Percentiles rank a stretch among this genome's conserved stretches.
phyloP scores from a whole-genome alignment of 371 early-diverging fungal species.

The Rhizomucor miehei region DNA sequence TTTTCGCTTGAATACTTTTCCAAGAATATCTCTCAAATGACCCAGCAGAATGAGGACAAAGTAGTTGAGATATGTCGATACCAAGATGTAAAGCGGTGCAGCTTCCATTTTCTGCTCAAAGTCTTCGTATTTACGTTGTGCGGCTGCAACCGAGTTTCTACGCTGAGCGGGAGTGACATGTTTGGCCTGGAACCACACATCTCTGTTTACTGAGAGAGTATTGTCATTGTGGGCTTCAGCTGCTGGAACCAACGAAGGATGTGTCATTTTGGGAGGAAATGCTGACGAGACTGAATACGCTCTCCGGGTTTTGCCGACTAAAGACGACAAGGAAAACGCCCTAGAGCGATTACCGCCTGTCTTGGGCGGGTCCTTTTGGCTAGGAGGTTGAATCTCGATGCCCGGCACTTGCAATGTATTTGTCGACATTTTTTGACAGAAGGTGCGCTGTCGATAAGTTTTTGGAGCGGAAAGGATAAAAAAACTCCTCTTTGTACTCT shows the following conservation, averaged over 20 bases:
- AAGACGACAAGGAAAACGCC: constrained; percentile 35
- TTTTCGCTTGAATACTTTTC: constrained; percentile 71
- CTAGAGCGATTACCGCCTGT: constrained; percentile 20
- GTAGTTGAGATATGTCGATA: constrained; percentile 96
- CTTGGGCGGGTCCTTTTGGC: not conserved
- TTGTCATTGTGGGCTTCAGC: constrained; percentile 5
- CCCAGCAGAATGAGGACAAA: constrained; percentile 93
- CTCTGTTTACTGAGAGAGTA: constrained; percentile 8
- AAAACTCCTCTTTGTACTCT: too few relatives aligned
- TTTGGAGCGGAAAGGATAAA: too few relatives aligned
- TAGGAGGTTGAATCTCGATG: constrained; percentile 13
- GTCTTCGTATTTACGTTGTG: constrained; percentile 27
- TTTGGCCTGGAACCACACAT: constrained; percentile 13
- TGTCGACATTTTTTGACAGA: not conserved
- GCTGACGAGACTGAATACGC: constrained; percentile 51
- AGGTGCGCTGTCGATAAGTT: too few relatives aligned
- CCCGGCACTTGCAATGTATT: constrained; percentile 10
- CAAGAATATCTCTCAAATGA: constrained; percentile 87
- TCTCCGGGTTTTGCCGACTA: constrained; percentile 43
- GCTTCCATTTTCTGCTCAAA: constrained; percentile 22
- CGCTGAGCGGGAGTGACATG: constrained; percentile 44
- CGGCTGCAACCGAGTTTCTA: constrained; percentile 47
- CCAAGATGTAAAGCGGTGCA: constrained; percentile 69
- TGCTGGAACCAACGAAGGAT: constrained; percentile 19
- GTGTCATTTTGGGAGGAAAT: constrained; percentile 31